phyloP scores from a whole-genome alignment of 2,329 filamentous ascomycete species.

The Lithohypha guttulata region DNA sequence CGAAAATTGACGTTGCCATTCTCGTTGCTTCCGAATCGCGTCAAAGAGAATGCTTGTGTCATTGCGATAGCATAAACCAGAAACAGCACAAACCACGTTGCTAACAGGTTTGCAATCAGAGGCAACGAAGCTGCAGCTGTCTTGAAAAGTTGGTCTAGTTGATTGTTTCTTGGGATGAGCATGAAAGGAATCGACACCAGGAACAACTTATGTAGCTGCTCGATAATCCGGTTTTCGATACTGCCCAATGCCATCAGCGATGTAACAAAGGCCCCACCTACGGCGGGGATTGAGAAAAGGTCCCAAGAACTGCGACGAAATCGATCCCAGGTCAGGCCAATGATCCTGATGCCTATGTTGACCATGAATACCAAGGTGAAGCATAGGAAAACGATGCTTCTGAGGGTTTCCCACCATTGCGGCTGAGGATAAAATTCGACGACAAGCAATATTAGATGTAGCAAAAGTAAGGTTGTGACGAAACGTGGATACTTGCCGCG shows the following conservation, averaged over 20 bases:
- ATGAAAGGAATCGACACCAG: constrained; percentile 81
- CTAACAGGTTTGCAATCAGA: constrained; percentile 79
- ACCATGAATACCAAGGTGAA: constrained; percentile 73
- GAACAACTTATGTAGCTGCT: constrained; percentile 85
- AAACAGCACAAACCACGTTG: constrained; percentile 96
- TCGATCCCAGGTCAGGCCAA: constrained; percentile 82
- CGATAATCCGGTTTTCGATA: constrained; percentile 48
- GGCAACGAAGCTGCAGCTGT: constrained; percentile 89
- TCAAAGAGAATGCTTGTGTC: constrained; percentile 91
- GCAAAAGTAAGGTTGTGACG: constrained; percentile 66
- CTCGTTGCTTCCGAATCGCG: constrained; percentile 66
- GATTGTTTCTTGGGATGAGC: constrained; percentile 91
- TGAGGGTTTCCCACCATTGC: constrained; percentile 54
- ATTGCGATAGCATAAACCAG: constrained; percentile 92
- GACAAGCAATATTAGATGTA: constrained; percentile 74
- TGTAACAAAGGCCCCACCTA: constrained; percentile 70
- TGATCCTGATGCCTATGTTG: constrained; percentile 73
- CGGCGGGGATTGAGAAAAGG: constrained; percentile 69
- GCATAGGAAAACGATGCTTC: constrained; percentile 64
- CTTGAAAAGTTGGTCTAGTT: constrained; percentile 96
- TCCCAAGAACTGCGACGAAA: constrained; percentile 95
- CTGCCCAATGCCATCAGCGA: constrained; percentile 63
- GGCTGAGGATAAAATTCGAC: constrained; percentile 76
- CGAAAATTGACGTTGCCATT: constrained; percentile 80
- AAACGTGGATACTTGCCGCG: constrained; percentile 80